Base-by-base conservation (phyloP, 2,329 filamentous ascomycete genomes). In the Coniosporium uncinatum region DNA sequence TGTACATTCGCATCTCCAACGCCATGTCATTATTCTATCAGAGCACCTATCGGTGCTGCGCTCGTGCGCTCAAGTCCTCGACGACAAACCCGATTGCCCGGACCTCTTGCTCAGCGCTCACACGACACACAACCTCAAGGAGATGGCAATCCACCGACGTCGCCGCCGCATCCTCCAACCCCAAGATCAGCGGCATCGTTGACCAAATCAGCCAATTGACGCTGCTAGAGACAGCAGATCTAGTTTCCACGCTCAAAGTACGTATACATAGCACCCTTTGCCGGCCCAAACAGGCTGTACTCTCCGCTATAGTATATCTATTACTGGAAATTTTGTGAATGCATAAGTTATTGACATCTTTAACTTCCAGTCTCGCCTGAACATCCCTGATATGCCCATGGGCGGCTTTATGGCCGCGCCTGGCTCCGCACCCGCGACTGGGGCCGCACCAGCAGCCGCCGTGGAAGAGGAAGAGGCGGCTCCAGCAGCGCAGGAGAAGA, bases 161-260 rank as follows among this genome's bases (percentile, higher is more conserved):
- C 42, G 59, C 79, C 43, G 73, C 74, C 42, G 59, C 63, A 37
- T 45, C 53, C 34, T 43, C 54, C 20, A 41, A 87, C 70, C 89
- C 93, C 49, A 98, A 98, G 79, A 95, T 99, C 57, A 69, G 83
- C 54, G 80, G 79, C 45, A 98, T 99, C 59, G 93, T 99, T 59
- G 90, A 98, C 65, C 90, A 98, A 70, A 98, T 99, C 67, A 95
- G 91, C 70, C 83, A 93, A 79, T 84, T 99, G 78, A 98, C 90
- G 35, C 77, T 99, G 44, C 73, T 99, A 57, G 94, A 99, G 78
- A 98, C 93, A 31, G 91, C 94, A 44, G 93, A 97, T 63, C 76
- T 99, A 46, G 93, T 99, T 41, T 82, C 90, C 41, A 88, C 82
- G 67, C 75, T 99, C 62, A 99, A 98, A 86, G 93, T 97, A 70